A percentile compares a stretch with the other conserved stretches of the same genome.
These are phyloP conservation scores for Asparagopsis taxiformis DNA, from an alignment of 31 red algal genomes.

Conservation along the genomic window DNA sequence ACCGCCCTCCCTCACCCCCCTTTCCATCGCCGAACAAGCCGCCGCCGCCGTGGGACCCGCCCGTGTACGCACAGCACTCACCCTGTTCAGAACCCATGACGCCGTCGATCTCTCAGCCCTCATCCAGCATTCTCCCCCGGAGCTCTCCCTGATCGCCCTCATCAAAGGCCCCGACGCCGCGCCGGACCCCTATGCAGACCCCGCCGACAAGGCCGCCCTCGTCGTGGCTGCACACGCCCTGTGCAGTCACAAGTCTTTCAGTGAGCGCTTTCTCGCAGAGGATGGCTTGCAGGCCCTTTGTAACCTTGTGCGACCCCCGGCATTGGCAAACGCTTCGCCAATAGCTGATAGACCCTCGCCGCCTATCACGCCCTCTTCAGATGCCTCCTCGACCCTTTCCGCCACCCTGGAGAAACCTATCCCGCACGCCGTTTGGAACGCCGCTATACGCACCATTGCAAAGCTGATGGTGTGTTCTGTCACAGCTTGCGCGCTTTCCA, in stretches of 20 bases:
- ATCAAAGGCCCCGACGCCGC: neutral
- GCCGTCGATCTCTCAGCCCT: too few relatives aligned
- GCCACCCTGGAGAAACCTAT: too few relatives aligned
- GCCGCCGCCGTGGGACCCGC: neutral
- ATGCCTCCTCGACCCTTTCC: too few relatives aligned
- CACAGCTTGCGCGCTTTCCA: slow-evolving; percentile 28
- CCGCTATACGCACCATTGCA: slow-evolving; percentile 48
- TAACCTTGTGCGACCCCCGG: neutral
- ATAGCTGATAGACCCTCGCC: neutral
- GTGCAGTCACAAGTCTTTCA: slow-evolving; percentile 10
- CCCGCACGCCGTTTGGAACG: slow-evolving; percentile 37
- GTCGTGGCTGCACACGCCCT: slow-evolving; percentile 3
- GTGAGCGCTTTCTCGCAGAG: neutral
- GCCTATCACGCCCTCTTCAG: neutral
- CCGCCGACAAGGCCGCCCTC: neutral
- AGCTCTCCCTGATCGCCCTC: neutral
- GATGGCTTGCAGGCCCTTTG: slow-evolving; percentile 1
- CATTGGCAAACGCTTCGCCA: neutral
- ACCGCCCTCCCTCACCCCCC: neutral
- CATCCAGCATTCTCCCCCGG: too few relatives aligned
- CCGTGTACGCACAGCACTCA: neutral
- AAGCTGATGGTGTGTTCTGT: slow-evolving; percentile 42
- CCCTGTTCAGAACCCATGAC: neutral
- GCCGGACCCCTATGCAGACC: neutral
- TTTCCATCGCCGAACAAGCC: slow-evolving; percentile 1